Evolutionary conservation across 2,329 filamentous ascomycete species (phyloP), one percentile per base, ranked within the genome.

Genomic region (Neodidymelliopsis sp.): DNA sequence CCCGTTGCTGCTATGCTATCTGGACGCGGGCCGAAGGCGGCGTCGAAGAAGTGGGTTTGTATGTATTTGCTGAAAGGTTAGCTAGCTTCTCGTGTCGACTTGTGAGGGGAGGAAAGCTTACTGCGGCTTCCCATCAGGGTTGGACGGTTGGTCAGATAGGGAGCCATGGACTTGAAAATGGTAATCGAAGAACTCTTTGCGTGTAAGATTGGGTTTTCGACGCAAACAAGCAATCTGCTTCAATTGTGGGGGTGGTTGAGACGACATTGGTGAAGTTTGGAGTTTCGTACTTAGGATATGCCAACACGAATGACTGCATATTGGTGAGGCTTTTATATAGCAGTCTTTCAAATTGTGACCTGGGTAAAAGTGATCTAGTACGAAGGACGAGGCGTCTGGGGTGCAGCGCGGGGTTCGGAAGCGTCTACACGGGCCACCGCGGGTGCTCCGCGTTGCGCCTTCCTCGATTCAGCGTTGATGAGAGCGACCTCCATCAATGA

Each of bases 101-200:
- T 8, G 3, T 1, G 15, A 16, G 23, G 4, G 8, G 23, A 12
- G 27, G 4, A 12, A 12, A 10, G 13, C 41, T 44, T 36, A 44
- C 41, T 35, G 30, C 3, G 41, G 41, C 24, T 44, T 44, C 8
- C 36, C 41, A 13, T 35, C 30, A 19, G 10, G 7, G 4, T 8
- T 28, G n/a, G 22, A 11, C 6, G 40, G 40, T 2, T 2, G 25
- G 24, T 43, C 40, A 4, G 29, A 34, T 4, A 43, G 4, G 13
- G 28, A 24, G 9, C 40, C 40, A 19, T 43, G 40, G 16, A 43
- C 40, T 16, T 27, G 30, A 18, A 43, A 43, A 13, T 43, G 40
- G 29, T 43, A 27, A 20, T 43, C 29, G 23, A 43, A 43, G 40
- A 43, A 43, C 40, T 43, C 40, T n/a, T 43, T 43, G 12, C 40